Percentiles rank a stretch among this genome's conserved stretches.
These are phyloP conservation scores for Mallotus japonicus DNA, from an alignment of 441 rosid species.

Conservation along the genomic window DNA sequence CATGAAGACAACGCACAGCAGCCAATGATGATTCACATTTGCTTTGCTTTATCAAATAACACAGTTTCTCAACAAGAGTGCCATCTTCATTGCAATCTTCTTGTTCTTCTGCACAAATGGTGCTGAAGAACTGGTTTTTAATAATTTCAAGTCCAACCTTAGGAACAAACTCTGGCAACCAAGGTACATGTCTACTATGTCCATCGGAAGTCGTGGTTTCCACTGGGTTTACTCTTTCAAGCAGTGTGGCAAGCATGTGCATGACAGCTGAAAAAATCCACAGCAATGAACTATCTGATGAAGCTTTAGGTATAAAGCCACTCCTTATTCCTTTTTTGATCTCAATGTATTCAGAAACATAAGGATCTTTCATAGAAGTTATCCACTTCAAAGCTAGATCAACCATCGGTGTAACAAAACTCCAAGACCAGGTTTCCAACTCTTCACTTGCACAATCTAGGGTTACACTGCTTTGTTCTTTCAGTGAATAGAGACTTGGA, in stretches of 20 bases:
- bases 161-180: constrained; percentile 90
- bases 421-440: constrained; percentile 75
- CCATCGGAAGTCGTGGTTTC: constrained; percentile 26
- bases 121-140: constrained; percentile 49
- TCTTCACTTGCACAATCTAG: constrained; percentile 26
- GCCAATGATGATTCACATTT: constrained; percentile 58
- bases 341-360: constrained; percentile 40
- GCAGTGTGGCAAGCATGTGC: constrained; percentile 65
- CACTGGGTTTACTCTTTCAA: constrained; percentile 57
- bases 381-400: constrained; percentile 80
- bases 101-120: constrained; percentile 27
- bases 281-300: constrained; percentile 45
- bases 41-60: constrained; percentile 50
- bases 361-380: constrained; percentile 30
- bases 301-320: constrained; percentile 31
- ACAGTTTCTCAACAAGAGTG: constrained; percentile 54
- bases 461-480: constrained; percentile 25
- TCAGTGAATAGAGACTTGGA: constrained; percentile 55
- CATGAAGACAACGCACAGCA: constrained; percentile 69
- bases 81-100: constrained; percentile 34
- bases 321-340: constrained; percentile 31
- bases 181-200: constrained; percentile 44
- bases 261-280: constrained; percentile 69
- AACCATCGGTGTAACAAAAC: constrained; percentile 68
- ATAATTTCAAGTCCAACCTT: constrained; percentile 74